A percentile compares a stretch with the other conserved stretches of the same genome.
Evolutionary conservation across 176 grass and related monocot species (phyloP).

Genomic region (Carex kokanica): DNA sequence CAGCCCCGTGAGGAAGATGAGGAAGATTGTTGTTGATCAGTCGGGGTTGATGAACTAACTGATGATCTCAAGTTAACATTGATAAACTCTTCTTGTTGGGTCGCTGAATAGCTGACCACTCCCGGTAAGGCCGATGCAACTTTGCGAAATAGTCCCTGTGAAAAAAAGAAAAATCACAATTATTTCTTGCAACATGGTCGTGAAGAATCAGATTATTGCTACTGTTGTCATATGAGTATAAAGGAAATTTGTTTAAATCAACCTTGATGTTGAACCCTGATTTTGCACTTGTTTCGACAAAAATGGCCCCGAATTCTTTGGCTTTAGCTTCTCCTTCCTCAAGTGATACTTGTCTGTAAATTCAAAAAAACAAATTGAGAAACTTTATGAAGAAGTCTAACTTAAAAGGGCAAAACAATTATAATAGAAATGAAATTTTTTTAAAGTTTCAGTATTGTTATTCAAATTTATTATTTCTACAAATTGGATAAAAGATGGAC

Average conservation of each 20-base stretch:
- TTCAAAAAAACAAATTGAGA: not conserved
- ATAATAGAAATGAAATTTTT: not conserved
- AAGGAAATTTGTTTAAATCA: not conserved
- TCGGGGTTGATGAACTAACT: conserved; percentile 18
- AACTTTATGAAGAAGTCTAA: not conserved
- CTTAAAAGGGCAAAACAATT: not conserved
- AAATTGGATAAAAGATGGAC: not conserved
- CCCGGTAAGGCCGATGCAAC: conserved; percentile 68
- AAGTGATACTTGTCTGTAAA: conserved; percentile 52
- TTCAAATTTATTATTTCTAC: not conserved
- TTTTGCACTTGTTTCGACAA: conserved; percentile 91
- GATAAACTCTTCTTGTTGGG: conserved; percentile 75
- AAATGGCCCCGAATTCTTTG: conserved; percentile 48
- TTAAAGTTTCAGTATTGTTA: not conserved
- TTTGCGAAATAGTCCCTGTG: conserved; percentile 71
- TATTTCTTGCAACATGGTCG: not conserved
- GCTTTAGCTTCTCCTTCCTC: conserved; percentile 82
- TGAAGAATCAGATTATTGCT: not conserved
- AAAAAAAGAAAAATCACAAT: not conserved
- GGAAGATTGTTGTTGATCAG: conserved; percentile 31
- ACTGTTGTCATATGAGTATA: not conserved
- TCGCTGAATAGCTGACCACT: conserved; percentile 45
- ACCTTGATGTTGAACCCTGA: conserved; percentile 89
- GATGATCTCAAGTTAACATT: conserved; percentile 62
- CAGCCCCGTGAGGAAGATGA: conserved; percentile 47